Evolutionary conservation across 306 rosid genomes (phyloP).

Genomic region (Quercus berberidifolia): DNA sequence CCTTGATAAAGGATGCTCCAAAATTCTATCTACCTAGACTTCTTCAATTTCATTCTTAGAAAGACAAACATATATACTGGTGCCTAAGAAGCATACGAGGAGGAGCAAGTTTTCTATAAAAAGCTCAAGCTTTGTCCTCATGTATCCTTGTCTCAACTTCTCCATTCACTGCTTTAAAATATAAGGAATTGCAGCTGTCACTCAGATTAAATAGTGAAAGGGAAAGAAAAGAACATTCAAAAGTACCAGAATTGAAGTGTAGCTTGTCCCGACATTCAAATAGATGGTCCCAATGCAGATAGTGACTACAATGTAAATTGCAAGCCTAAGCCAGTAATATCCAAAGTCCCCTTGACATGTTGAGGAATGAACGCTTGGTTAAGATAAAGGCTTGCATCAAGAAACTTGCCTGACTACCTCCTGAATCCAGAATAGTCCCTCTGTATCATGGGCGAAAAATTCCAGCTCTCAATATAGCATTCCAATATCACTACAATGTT

Average conservation of each 20-base stretch:
- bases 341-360: conserved; percentile 99
- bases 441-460: conserved; percentile 38
- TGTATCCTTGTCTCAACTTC: background rate
- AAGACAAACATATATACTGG: background rate
- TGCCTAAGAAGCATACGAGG: background rate
- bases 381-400: conserved; percentile 65
- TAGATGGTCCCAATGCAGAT: conserved; percentile 89
- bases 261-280: conserved; percentile 77
- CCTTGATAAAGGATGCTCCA: conserved; percentile 18
- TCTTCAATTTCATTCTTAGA: background rate
- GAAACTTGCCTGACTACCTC: conserved; percentile 98
- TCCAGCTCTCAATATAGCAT: background rate
- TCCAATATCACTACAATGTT: background rate
- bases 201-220: background rate
- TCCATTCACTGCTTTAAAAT: background rate
- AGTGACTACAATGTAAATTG: conserved; percentile 85
- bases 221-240: background rate
- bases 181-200: background rate
- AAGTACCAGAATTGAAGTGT: conserved; percentile 83
- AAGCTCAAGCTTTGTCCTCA: background rate
- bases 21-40: conserved; percentile 1
- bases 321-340: conserved; percentile 97
- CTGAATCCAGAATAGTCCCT: conserved; percentile 84
- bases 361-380: conserved; percentile 81
- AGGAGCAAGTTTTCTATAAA: background rate